Evolutionary conservation across 805 yeast genomes (phyloP).

Genomic region (Sugiyamaella boreocaroliniensis): DNA sequence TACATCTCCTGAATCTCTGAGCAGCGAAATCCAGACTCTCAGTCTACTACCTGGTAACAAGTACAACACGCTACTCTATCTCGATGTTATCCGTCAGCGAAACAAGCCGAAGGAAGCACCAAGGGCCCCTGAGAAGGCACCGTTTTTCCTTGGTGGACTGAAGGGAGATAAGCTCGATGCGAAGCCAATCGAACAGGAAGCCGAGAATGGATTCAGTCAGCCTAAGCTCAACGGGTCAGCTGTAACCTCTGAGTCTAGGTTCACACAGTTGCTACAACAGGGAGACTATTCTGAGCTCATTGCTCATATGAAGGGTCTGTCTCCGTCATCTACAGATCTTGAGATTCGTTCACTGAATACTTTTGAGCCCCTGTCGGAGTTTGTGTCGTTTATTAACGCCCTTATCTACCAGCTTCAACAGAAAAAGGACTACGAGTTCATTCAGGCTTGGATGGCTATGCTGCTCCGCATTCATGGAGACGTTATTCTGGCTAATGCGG

Average conservation of each 20-base stretch:
- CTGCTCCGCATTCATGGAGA: conserved; percentile 79
- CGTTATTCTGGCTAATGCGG: conserved; percentile 39
- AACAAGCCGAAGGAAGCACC: conserved; percentile 88
- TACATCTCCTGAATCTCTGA: conserved; percentile 51
- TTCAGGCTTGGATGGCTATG: conserved; percentile 73
- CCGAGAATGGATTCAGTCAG: conserved; percentile 10
- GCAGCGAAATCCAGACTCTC: conserved; percentile 57
- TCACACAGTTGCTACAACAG: conserved; percentile 58
- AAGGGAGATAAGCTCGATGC: conserved; percentile 37
- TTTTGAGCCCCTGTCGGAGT: conserved; percentile 60
- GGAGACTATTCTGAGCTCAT: conserved; percentile 52
- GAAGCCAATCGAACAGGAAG: conserved; percentile 25
- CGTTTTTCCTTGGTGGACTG: conserved; percentile 72
- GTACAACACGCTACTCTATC: conserved; percentile 67
- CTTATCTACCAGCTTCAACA: conserved; percentile 49
- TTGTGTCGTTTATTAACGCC: conserved; percentile 60
- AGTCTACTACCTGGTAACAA: conserved; percentile 72
- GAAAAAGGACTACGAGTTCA: conserved; percentile 64
- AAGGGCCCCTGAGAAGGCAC: conserved; percentile 71
- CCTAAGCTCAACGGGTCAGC: conserved; percentile 5
- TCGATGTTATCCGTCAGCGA: conserved; percentile 78
- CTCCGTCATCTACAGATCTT: conserved; percentile 76
- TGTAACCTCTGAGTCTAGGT: conserved; percentile 41
- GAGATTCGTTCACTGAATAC: conserved; percentile 74
- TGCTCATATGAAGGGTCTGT: conserved; percentile 45